Evolutionary conservation across 805 yeast species (phyloP), one percentile per base, ranked within the genome.

Genomic region (Starmerella kuoi): DNA sequence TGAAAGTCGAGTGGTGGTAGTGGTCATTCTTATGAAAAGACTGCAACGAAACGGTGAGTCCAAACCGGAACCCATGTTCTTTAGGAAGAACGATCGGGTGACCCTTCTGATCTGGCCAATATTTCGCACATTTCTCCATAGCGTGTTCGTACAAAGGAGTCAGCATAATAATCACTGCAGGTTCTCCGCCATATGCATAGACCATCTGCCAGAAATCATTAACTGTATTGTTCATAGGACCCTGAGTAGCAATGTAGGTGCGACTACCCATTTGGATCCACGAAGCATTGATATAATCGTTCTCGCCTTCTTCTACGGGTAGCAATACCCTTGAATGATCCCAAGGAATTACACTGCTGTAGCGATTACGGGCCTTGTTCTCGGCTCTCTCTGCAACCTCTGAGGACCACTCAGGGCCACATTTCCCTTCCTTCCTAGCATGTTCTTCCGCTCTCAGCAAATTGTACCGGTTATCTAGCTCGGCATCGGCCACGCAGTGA

Each of bases 231-330:
- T 57, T 59, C 45, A 82, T 60, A 2, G 98, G 98, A 2, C 95
- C 98, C 59, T 88, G 95, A 1, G 93, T 73, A 0, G 94, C 95
- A 53, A 87, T 82, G 42, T 60, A 63, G 3, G 52, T 46, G 36
- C 59, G 62, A 42, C 56, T 66, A 55, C 67, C 52, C 59, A 66
- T 52, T 55, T 68, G 55, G 51, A 83, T 61, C 61, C 83, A 80
- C 20, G 87, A 83, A 0, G 97, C 98, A 61, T 87, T 87, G 53
- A 87, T 84, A 59, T 87, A 87, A 57, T 78, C 83, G 44, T 59
- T 56, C 15, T 40, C 55, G 6, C 50, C 51, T 12, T 44, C 52
- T 6, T 32, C 35, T 4, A 55, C 62, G 14, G 61, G 60, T 27
- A 76, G 58, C 26, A 54, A 57, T 2, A 77, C 77, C 28, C 84